Evolutionary conservation across 345 rosid species (phyloP).

Genomic region (Passiflora organensis): DNA sequence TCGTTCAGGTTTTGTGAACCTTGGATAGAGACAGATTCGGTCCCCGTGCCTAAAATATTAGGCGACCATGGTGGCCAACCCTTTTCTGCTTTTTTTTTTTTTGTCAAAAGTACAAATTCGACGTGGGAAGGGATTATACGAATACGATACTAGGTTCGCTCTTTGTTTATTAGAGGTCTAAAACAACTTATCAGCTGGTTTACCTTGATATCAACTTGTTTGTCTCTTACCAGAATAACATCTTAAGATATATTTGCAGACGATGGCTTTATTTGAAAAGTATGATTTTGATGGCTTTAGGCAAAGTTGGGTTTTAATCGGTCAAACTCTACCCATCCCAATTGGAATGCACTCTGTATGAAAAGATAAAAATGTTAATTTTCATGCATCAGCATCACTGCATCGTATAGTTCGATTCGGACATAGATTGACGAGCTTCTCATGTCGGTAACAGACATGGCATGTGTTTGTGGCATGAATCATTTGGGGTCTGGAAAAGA

Average conservation of each 20-base stretch:
- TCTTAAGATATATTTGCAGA: no score
- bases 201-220: constrained; percentile 10
- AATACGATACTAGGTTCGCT: not conserved
- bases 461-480: not conserved
- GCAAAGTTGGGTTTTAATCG: no score
- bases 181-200: constrained; percentile 4
- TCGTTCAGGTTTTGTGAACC: not conserved
- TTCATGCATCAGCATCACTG: no score
- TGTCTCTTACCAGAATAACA: not conserved
- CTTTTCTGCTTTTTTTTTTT: not conserved
- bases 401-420: no score
- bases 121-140: not conserved
- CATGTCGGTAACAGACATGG: not conserved
- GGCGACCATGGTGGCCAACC: not conserved
- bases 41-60: not conserved
- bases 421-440: not conserved
- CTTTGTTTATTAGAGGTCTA: not conserved
- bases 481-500: not conserved
- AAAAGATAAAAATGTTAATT: no score
- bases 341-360: no score
- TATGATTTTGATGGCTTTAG: not conserved
- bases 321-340: no score
- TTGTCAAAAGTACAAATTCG: not conserved
- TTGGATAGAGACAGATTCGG: not conserved
- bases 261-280: no score